Evolutionary conservation across 1,284 basidiomycete species (phyloP).

Genomic region (Wallemia ichthyophaga): DNA sequence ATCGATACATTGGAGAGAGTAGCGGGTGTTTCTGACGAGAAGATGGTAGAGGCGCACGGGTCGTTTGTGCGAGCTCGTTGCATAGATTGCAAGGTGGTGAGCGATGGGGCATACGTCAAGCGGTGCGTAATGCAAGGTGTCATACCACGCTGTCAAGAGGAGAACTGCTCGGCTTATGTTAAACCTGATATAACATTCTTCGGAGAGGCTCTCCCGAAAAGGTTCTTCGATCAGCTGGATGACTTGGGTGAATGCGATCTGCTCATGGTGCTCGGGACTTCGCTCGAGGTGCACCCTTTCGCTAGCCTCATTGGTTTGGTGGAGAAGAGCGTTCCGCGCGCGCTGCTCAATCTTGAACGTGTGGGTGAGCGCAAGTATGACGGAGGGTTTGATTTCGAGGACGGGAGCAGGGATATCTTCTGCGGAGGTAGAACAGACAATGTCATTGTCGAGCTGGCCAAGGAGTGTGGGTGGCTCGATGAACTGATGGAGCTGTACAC

Average conservation of each 20-base stretch:
- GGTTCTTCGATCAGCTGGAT: conserved; percentile 9
- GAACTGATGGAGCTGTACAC: neutral
- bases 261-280: conserved; percentile 18
- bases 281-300: conserved; percentile 18
- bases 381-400: neutral
- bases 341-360: neutral
- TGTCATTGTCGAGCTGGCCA: neutral
- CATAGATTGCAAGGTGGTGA: conserved; percentile 7
- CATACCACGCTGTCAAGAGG: neutral
- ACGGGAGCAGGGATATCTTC: neutral
- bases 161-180: neutral
- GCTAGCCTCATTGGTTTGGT: conserved; percentile 16
- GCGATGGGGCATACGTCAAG: conserved; percentile 9
- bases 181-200: conserved; percentile 11
- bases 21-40: conserved; percentile 13
- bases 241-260: conserved; percentile 15
- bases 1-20: conserved; percentile 17
- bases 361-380: neutral
- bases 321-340: neutral
- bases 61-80: conserved; percentile 7
- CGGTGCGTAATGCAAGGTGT: conserved; percentile 7
- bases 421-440: neutral
- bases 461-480: neutral
- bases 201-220: conserved; percentile 10
- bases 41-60: conserved; percentile 18